A percentile compares a stretch with the other conserved stretches of the same genome.
These are phyloP conservation scores for Helenozyma baotianmanensis DNA, from an alignment of 805 yeast species.

Conservation along the genomic window DNA sequence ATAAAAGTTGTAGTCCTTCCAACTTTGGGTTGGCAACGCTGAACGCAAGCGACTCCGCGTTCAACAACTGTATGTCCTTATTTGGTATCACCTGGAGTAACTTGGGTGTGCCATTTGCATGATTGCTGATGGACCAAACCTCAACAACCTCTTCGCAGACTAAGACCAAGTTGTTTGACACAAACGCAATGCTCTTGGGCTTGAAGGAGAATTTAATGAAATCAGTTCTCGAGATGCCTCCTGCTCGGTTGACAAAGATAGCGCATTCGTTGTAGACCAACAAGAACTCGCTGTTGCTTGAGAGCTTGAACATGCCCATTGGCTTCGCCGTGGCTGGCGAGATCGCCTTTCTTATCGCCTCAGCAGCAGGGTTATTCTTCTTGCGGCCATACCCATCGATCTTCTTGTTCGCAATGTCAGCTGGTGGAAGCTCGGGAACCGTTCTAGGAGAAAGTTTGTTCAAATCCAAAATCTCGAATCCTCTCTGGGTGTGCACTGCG, in stretches of 20 bases:
- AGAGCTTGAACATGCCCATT: constrained; percentile 59
- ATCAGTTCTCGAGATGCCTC: constrained; percentile 45
- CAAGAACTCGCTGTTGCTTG: constrained; percentile 49
- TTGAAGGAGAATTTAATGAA: constrained; percentile 41
- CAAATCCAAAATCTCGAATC: constrained; percentile 61
- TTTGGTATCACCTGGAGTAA: constrained; percentile 70
- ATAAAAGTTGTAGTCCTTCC: constrained; percentile 57
- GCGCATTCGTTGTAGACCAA: constrained; percentile 71
- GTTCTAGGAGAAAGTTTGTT: constrained; percentile 54
- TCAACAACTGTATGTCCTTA: constrained; percentile 47
- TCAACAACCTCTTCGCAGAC: constrained; percentile 67
- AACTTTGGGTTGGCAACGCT: constrained; percentile 63
- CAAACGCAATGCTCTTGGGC: constrained; percentile 33
- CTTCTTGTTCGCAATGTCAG: constrained; percentile 15
- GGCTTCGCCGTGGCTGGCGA: constrained; percentile 40
- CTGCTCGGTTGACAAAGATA: constrained; percentile 56
- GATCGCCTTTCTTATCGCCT: constrained; percentile 33
- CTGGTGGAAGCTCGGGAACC: constrained; percentile 46
- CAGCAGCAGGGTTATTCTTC: constrained; percentile 21
- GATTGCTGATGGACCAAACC: constrained; percentile 54
- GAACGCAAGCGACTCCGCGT: constrained; percentile 20
- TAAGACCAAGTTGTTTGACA: constrained; percentile 33
- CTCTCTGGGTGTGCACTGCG: constrained; percentile 62
- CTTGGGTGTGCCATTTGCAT: constrained; percentile 39
- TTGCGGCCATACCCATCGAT: constrained; percentile 30